These are phyloP conservation scores for Brassica cretica DNA, from an alignment of 345 rosid genomes.

Conservation along the genomic window DNA sequence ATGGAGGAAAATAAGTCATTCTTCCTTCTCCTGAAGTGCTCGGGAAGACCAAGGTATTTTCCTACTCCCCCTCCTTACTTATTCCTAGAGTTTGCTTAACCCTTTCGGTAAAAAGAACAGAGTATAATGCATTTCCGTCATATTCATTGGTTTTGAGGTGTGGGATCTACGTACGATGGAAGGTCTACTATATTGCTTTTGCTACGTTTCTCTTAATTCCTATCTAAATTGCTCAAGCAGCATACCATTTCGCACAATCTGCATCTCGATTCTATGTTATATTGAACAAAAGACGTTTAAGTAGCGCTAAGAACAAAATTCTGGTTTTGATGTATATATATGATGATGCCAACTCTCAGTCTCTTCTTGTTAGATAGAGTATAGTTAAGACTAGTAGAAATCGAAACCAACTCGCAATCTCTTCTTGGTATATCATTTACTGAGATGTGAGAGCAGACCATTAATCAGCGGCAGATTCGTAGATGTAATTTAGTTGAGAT, in stretches of 20 bases:
- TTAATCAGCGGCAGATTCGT: background rate
- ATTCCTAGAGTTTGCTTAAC: no score
- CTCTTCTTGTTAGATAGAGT: background rate
- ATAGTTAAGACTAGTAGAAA: background rate
- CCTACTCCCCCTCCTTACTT: no score
- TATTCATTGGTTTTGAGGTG: background rate
- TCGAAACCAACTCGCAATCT: background rate
- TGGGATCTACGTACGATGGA: constrained; percentile 14
- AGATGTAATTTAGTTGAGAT: background rate
- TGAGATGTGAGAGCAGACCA: constrained; percentile 4
- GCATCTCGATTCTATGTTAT: background rate
- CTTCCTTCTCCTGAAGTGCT: no score
- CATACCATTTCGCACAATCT: background rate
- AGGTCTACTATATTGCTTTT: constrained; percentile 14
- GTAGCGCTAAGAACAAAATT: background rate
- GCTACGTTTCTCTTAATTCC: constrained; percentile 5
- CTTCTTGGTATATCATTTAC: background rate
- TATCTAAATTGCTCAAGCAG: background rate
- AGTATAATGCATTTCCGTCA: background rate
- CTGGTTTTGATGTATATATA: background rate
- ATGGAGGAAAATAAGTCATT: no score
- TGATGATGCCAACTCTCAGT: background rate
- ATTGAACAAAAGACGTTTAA: background rate
- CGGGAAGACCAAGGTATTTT: no score
- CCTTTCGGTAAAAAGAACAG: no score